Base-by-base conservation (phyloP, 192 early-diverging fungal genomes). In the Rhizoclosmatium globosum region DNA sequence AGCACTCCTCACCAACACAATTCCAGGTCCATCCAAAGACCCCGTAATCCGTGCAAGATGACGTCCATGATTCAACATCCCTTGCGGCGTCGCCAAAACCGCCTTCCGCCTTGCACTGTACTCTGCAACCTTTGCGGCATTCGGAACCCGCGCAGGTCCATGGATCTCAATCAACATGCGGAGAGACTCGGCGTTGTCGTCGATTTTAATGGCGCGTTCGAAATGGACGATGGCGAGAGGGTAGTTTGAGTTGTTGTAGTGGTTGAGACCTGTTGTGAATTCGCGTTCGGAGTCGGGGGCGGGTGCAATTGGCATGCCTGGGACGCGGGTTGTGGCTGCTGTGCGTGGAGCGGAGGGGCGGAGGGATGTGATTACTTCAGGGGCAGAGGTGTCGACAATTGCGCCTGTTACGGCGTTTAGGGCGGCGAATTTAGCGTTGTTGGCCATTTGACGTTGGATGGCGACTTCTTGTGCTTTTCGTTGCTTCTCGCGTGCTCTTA, bases 181-280 rank as follows among this genome's bases (percentile, higher is more conserved):
- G 57, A 79, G 39, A 45, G 78, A 21, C 45, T 79, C 78, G 57
- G 70, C 78, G 45, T 79, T 71, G 61, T 79, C 67, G 50, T 71
- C 57, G 17, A 71, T 60, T 7, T 71, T 71, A 11, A 73, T 53
- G 41, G 78, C 78, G 7, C 59, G 68, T 61, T 79, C 78, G 4
- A 38, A 73, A 19, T 79, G 68, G 17, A n/a, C 61, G 45, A 47
- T 41, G 6, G 78, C 68, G 21, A 21, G 13, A 3, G 41, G 17
- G 44, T 21, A 74, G 44, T 74, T 44, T 39, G 13, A 31, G 11
- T 44, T 6, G 31, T 64, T 74, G 59, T 74, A 64, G 3, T 46
- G 46, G 11, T 43, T 43, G 7, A 74, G n/a, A 21, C 59, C 72
- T 9, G 9, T n/a, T n/a, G 72, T 23, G 39, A 74, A 74, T 45